Conservation (phyloP, 2,329 filamentous ascomycete genomes). For the Trichoderma breve region DNA sequence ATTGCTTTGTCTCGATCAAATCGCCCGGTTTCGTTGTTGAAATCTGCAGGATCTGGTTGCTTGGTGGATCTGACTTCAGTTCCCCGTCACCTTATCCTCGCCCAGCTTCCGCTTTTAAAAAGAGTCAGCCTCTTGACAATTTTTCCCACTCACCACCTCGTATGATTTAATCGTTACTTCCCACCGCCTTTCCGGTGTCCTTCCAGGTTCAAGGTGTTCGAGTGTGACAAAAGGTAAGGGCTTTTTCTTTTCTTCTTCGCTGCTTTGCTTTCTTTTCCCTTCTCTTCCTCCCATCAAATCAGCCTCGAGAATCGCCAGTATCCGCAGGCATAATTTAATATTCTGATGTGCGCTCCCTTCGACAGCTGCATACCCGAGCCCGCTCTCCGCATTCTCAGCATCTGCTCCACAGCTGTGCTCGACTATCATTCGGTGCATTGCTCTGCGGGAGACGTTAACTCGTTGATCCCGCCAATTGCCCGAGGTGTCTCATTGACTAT, state of each 20-base stretch:
- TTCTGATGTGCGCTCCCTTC: constrained; percentile 22
- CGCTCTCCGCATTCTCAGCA: constrained; percentile 34
- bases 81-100: constrained; percentile 8
- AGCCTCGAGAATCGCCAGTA: constrained; percentile 7
- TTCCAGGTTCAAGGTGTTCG: constrained; percentile 5
- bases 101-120: constrained; percentile 6
- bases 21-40: constrained; percentile 5
- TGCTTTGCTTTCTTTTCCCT: background rate
- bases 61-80: constrained; percentile 15
- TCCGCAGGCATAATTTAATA: constrained; percentile 28
- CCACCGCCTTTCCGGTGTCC: constrained; percentile 15
- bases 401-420: constrained; percentile 44
- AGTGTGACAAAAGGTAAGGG: constrained; percentile 17
- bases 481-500: constrained; percentile 38
- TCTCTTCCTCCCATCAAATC: background rate
- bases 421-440: constrained; percentile 43
- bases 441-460: constrained; percentile 63
- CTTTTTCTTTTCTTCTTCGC: background rate
- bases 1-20: constrained; percentile 15
- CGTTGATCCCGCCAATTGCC: constrained; percentile 57
- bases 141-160: constrained; percentile 15
- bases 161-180: constrained; percentile 19
- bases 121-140: constrained; percentile 14
- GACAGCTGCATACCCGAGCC: constrained; percentile 40
- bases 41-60: constrained; percentile 5